Conservation (phyloP, 129 eudicot genomes). For the Helianthus tuberosus region DNA sequence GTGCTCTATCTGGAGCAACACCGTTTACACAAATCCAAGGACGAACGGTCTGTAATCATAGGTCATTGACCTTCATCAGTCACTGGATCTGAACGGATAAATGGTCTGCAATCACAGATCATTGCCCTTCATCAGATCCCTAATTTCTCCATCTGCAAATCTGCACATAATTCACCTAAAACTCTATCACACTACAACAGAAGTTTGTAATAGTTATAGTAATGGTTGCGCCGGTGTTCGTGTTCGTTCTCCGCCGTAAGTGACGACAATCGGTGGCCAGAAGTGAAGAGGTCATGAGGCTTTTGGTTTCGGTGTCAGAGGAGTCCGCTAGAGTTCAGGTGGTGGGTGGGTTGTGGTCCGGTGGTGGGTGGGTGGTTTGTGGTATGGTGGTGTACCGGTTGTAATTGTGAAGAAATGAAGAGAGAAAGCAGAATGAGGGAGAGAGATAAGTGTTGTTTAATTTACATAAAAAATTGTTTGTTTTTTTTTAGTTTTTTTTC, state of each 20-base stretch:
- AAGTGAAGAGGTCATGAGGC: slow-evolving; percentile 70
- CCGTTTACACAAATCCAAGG: slow-evolving; percentile 99
- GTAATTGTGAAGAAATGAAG: too few relatives aligned
- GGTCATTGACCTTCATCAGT: too few relatives aligned
- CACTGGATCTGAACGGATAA: too few relatives aligned
- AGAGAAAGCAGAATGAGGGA: too few relatives aligned
- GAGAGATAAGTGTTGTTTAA: too few relatives aligned
- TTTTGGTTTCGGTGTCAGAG: slow-evolving; percentile 63
- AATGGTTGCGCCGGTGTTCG: slow-evolving; percentile 43
- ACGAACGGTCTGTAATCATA: slow-evolving; percentile 32
- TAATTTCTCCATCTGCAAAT: slow-evolving; percentile 50
- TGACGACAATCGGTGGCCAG: slow-evolving; percentile 61
- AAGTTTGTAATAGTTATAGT: slow-evolving; percentile 24
- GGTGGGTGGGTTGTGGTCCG: slow-evolving; percentile 25
- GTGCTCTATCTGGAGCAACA: slow-evolving; percentile 92
- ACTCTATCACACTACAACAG: neutral
- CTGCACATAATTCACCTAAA: neutral
- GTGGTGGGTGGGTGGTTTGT: too few relatives aligned
- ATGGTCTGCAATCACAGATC: too few relatives aligned
- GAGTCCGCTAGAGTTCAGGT: slow-evolving; percentile 65
- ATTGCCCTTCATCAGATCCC: slow-evolving; percentile 13
- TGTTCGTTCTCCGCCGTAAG: slow-evolving; percentile 54
- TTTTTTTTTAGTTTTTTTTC: too few relatives aligned
- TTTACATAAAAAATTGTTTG: too few relatives aligned
- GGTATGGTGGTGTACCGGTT: too few relatives aligned